Evolutionary conservation across 768 basidiomycete genomes (phyloP), one percentile per base, ranked within the genome.

Genomic region (Auricularia heimuer): DNA sequence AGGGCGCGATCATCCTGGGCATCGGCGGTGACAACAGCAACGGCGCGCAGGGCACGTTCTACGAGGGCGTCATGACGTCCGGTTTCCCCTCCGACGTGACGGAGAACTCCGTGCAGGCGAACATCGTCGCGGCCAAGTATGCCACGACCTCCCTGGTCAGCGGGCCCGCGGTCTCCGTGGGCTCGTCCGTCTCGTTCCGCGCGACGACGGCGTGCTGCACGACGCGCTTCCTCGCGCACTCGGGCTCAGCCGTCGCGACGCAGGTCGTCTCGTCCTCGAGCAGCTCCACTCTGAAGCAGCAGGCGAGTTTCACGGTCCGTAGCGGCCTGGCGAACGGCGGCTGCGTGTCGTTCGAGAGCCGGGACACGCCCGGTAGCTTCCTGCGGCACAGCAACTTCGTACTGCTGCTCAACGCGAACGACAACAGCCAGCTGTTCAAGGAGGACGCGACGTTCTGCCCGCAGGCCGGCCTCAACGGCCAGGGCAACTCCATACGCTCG

Each of bases 1-100:
- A 56, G 54, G 54, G 54, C 54, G 54, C 54, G 8, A 56, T 56
- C 54, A 56, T 56, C 54, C 54, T 56, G 14, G 66, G 68, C 42
- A 67, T 65, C 54, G 64, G 67, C 24, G 65, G 64, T 4, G 67
- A 65, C 65, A 66, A 68, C 62, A 66, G 65, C 51, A 42, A 51
- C 35, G 18, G 65, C 29, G 54, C 39, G 39, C 12, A 14, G 39
- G 39, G 39, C 39, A 42, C 39, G 39, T 42, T 42, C 39, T 42
- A 42, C 39, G 39, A 8, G 39, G 12, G 12, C 39, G 12, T 8
- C 39, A 14, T 42, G 39, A 42, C 54, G 14, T 56, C 54, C 24
- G 54, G 54, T 21, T 56, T n/a, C 29, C 54, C 54, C 14, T 56
- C 54, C 54, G 54, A 56, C 54, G 54, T 3, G n/a, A 56, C 54